Evolutionary conservation across 768 basidiomycete species (phyloP).

Genomic region (Tremella yokohamensis): DNA sequence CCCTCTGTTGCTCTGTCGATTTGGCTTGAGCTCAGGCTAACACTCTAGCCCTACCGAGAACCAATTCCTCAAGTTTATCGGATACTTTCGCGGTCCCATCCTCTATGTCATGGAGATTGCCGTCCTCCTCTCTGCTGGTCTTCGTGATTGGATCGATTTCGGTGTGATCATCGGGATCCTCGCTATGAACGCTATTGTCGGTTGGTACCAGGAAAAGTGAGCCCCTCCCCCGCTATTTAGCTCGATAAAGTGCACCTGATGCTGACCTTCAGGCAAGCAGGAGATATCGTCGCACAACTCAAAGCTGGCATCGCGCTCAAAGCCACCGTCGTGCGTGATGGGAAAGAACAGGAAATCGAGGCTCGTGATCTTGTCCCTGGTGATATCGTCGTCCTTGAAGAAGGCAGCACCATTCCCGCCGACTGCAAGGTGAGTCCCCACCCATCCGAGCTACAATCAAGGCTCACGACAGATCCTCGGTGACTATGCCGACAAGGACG

Average conservation of each 20-base stretch:
- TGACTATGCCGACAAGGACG: slow-evolving; percentile 53
- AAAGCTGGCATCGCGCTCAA: slow-evolving; percentile 57
- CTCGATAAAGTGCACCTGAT: background rate
- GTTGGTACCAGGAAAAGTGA: slow-evolving; percentile 57
- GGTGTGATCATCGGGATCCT: slow-evolving; percentile 54
- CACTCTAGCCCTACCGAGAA: slow-evolving; percentile 52
- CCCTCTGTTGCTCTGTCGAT: background rate
- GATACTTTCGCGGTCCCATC: slow-evolving; percentile 56
- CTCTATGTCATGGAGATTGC: slow-evolving; percentile 57
- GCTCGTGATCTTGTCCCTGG: slow-evolving; percentile 56
- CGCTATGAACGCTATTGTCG: slow-evolving; percentile 54
- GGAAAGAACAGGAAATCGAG: slow-evolving; percentile 54
- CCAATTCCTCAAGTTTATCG: slow-evolving; percentile 54
- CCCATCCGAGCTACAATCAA: background rate
- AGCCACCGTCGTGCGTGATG: slow-evolving; percentile 53
- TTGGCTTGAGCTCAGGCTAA: background rate
- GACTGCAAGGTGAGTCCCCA: slow-evolving; percentile 50
- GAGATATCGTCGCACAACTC: slow-evolving; percentile 57
- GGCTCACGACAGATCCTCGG: slow-evolving; percentile 50
- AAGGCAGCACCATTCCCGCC: slow-evolving; percentile 56
- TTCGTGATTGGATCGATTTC: slow-evolving; percentile 57
- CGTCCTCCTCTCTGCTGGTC: slow-evolving; percentile 55
- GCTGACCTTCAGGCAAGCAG: slow-evolving; percentile 50
- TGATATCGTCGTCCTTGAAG: slow-evolving; percentile 55
- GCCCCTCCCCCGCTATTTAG: slow-evolving; percentile 4